A percentile compares a stretch with the other conserved stretches of the same genome.
Evolutionary conservation across 306 rosid genomes (phyloP).

Genomic region (Vicia faba): DNA sequence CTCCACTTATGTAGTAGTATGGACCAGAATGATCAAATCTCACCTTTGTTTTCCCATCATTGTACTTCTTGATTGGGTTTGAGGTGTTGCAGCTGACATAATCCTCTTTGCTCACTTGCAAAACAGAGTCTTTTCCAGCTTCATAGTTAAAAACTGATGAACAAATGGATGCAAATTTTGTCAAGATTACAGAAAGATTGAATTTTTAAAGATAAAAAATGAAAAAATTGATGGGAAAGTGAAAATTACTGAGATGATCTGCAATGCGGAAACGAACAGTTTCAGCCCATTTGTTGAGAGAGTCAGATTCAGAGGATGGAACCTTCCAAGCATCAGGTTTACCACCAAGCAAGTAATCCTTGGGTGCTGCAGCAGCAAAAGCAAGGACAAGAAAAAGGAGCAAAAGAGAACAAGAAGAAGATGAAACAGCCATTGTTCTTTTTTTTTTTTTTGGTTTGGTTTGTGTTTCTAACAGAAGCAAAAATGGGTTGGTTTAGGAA

Average conservation of each 20-base stretch:
- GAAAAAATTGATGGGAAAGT: background rate
- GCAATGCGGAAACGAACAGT: constrained; percentile 61
- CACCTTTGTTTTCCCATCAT: constrained; percentile 66
- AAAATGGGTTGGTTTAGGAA: background rate
- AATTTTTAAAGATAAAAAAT: background rate
- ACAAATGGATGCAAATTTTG: background rate
- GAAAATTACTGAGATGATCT: constrained; percentile 57
- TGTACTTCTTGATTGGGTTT: constrained; percentile 51
- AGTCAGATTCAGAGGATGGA: constrained; percentile 61
- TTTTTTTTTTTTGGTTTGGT: background rate
- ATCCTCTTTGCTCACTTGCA: constrained; percentile 60
- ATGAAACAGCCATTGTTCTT: constrained; percentile 48
- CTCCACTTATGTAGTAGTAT: constrained; percentile 77
- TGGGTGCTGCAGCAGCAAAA: constrained; percentile 49
- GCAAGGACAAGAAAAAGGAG: constrained; percentile 41
- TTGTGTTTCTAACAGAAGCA: background rate
- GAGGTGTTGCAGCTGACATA: constrained; percentile 54
- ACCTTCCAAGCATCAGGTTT: constrained; percentile 63
- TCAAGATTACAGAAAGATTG: background rate
- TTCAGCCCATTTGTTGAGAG: constrained; percentile 79
- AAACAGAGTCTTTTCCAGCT: constrained; percentile 67
- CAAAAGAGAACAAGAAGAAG: constrained; percentile 39
- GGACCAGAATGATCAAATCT: constrained; percentile 62
- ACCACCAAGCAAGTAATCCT: constrained; percentile 68
- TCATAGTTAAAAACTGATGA: constrained; percentile 68